A percentile compares a stretch with the other conserved stretches of the same genome.
phyloP scores from a whole-genome alignment of 2,329 filamentous ascomycete genomes.

The Lasiodiplodia citricola region DNA sequence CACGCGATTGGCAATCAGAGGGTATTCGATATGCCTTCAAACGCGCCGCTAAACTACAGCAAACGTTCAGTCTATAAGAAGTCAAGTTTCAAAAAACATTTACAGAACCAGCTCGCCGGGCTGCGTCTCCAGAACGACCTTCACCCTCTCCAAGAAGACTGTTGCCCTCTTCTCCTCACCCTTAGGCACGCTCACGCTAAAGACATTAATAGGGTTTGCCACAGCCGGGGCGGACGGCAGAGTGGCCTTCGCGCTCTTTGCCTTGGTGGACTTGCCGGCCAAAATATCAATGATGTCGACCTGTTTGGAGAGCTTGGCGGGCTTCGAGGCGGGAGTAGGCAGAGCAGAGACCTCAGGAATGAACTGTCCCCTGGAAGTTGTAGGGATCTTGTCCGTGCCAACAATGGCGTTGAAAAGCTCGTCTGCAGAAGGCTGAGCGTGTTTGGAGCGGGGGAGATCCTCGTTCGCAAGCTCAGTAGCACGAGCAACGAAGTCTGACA shows the following conservation, averaged over 20 bases:
- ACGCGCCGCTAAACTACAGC: slow-evolving; percentile 20
- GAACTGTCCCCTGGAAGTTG: slow-evolving; percentile 65
- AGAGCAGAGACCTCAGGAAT: slow-evolving; percentile 69
- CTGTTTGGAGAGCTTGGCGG: slow-evolving; percentile 54
- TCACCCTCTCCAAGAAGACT: slow-evolving; percentile 84
- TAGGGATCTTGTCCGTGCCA: slow-evolving; percentile 66
- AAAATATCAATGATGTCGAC: slow-evolving; percentile 86
- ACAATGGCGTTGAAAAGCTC: slow-evolving; percentile 91
- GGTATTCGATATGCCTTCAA: slow-evolving; percentile 21
- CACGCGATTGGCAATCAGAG: slow-evolving; percentile 9
- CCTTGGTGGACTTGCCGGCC: slow-evolving; percentile 37
- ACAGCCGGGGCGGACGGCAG: slow-evolving; percentile 34
- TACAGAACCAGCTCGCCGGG: slow-evolving; percentile 47
- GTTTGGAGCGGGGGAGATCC: slow-evolving; percentile 72
- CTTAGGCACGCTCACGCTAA: slow-evolving; percentile 79
- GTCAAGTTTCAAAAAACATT: background rate
- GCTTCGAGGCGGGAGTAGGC: slow-evolving; percentile 29
- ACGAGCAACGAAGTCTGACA: slow-evolving; percentile 85
- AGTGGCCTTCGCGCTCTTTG: slow-evolving; percentile 49
- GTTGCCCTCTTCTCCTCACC: slow-evolving; percentile 81
- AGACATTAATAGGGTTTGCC: slow-evolving; percentile 70
- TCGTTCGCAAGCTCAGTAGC: slow-evolving; percentile 89
- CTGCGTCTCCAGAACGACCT: slow-evolving; percentile 67
- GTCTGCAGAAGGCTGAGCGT: slow-evolving; percentile 70
- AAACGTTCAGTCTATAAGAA: slow-evolving; percentile 12